Percentiles rank a stretch among this genome's conserved stretches.
These are phyloP conservation scores for Mucor circinelloides DNA, from an alignment of 371 early-diverging fungal genomes.

Conservation along the genomic window DNA sequence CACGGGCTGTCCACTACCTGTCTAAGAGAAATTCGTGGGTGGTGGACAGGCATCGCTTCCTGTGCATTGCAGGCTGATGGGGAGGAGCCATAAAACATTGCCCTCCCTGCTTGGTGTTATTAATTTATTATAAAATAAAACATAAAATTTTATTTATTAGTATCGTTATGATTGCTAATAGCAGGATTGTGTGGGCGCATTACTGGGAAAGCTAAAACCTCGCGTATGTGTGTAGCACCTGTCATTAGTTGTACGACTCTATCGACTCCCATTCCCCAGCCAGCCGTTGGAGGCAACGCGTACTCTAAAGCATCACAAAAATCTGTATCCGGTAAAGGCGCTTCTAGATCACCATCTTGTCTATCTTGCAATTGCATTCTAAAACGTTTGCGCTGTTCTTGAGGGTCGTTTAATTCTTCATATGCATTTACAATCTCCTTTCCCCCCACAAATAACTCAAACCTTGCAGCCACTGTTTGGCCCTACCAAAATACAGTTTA, in stretches of 20 bases:
- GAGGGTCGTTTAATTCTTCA: slow-evolving; percentile 99
- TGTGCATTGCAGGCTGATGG: neutral
- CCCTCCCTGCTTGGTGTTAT: neutral
- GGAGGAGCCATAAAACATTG: slow-evolving; percentile 10
- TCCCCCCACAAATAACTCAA: slow-evolving; percentile 93
- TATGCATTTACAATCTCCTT: slow-evolving; percentile 98
- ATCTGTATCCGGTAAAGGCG: slow-evolving; percentile 79
- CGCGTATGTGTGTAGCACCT: slow-evolving; percentile 84
- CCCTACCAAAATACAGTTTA: slow-evolving; percentile 29
- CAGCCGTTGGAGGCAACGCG: slow-evolving; percentile 97
- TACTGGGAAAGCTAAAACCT: slow-evolving; percentile 92
- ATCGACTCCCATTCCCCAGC: slow-evolving; percentile 99
- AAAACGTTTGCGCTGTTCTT: slow-evolving; percentile 92
- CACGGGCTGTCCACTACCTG: neutral
- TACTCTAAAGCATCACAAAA: slow-evolving; percentile 94
- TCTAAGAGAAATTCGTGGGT: too few relatives aligned
- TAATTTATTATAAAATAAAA: neutral
- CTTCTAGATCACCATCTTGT: slow-evolving; percentile 81
- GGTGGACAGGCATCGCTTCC: neutral
- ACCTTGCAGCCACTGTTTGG: slow-evolving; percentile 71
- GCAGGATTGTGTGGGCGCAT: slow-evolving; percentile 20
- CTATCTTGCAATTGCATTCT: slow-evolving; percentile 68
- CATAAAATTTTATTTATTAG: neutral
- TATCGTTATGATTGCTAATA: neutral
- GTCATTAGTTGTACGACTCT: slow-evolving; percentile 91